A percentile compares a stretch with the other conserved stretches of the same genome.
Evolutionary conservation across 2,329 filamentous ascomycete genomes (phyloP).

Genomic region (Pyrenochaeta sp.): DNA sequence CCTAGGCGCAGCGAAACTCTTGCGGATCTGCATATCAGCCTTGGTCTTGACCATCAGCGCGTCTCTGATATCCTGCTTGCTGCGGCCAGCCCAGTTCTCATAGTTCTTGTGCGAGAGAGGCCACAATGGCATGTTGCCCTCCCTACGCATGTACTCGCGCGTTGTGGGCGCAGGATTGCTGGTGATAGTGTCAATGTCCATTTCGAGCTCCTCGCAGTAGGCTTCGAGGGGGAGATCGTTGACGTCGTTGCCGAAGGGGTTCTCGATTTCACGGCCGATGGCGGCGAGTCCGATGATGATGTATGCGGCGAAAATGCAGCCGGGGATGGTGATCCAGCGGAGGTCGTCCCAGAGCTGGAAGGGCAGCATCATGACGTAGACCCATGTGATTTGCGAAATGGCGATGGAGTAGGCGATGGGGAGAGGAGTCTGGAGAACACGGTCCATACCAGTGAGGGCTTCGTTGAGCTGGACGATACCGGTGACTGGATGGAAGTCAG

Average conservation of each 20-base stretch:
- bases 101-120: slow-evolving; percentile 59
- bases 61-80: slow-evolving; percentile 52
- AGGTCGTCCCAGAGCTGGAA: slow-evolving; percentile 76
- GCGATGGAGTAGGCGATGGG: slow-evolving; percentile 84
- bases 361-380: slow-evolving; percentile 80
- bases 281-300: slow-evolving; percentile 81
- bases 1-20: slow-evolving; percentile 34
- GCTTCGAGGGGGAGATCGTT: slow-evolving; percentile 72
- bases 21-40: slow-evolving; percentile 43
- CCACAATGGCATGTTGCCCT: slow-evolving; percentile 63
- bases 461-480: slow-evolving; percentile 73
- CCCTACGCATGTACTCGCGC: slow-evolving; percentile 59
- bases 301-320: slow-evolving; percentile 74
- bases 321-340: slow-evolving; percentile 79
- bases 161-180: slow-evolving; percentile 61
- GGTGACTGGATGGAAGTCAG: slow-evolving; percentile 55
- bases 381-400: slow-evolving; percentile 85
- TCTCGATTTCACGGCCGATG: slow-evolving; percentile 84
- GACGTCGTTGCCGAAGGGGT: slow-evolving; percentile 83
- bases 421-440: slow-evolving; percentile 81
- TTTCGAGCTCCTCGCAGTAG: slow-evolving; percentile 77
- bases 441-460: slow-evolving; percentile 74
- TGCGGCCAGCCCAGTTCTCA: slow-evolving; percentile 45
- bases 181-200: slow-evolving; percentile 77
- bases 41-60: slow-evolving; percentile 53